Conservation (phyloP, 2,329 filamentous ascomycete genomes). For the Aspergillus terreus region DNA sequence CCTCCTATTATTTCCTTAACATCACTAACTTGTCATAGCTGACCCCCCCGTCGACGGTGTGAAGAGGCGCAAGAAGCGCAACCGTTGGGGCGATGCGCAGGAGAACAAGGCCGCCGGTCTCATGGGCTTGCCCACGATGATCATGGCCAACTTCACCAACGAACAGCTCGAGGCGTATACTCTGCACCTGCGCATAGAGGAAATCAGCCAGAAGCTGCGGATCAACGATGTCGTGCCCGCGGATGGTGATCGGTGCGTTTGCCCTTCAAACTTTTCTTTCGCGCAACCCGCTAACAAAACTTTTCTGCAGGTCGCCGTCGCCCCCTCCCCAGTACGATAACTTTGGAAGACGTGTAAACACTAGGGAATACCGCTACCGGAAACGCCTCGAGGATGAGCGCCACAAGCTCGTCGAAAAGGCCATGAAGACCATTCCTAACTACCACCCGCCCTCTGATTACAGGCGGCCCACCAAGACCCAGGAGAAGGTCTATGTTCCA, state of each 20-base stretch:
- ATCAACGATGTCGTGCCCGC: constrained; percentile 98
- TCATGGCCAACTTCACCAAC: constrained; percentile 95
- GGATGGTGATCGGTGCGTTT: constrained; percentile 82
- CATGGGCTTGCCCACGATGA: constrained; percentile 95
- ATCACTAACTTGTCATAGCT: constrained; percentile 27
- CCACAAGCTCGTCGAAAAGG: constrained; percentile 97
- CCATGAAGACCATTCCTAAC: constrained; percentile 99
- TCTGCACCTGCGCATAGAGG: constrained; percentile 92
- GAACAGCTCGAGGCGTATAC: constrained; percentile 98
- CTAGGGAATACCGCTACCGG: constrained; percentile 95
- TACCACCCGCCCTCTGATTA: constrained; percentile 99
- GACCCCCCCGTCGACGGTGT: constrained; percentile 66
- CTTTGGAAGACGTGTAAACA: constrained; percentile 98
- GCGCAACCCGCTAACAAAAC: constrained; percentile 6
- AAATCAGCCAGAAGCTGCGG: constrained; percentile 97
- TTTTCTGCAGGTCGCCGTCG: constrained; percentile 74
- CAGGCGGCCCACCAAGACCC: constrained; percentile 97
- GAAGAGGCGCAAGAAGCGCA: constrained; percentile 93
- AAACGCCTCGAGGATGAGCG: constrained; percentile 98
- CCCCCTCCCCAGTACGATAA: constrained; percentile 98
- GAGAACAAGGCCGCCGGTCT: constrained; percentile 98
- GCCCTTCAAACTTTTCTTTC: constrained; percentile 11
- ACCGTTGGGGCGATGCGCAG: constrained; percentile 93
- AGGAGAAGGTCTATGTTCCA: constrained; percentile 99
- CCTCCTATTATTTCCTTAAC: background rate